Evolutionary conservation across 2,329 filamentous ascomycete species (phyloP).

Genomic region (Xylaria multiplex): DNA sequence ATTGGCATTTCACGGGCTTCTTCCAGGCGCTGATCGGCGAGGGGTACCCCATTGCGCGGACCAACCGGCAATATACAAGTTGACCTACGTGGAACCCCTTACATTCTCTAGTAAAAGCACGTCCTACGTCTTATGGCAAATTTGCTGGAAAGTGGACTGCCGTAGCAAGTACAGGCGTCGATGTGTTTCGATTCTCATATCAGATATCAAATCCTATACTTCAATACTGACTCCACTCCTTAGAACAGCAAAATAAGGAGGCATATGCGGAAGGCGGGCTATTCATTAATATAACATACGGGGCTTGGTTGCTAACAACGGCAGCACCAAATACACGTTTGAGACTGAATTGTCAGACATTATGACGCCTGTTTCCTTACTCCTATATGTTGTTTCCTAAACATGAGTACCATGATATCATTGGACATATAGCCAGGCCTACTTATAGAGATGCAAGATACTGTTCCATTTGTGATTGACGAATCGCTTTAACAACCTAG

Average conservation of each 20-base stretch:
- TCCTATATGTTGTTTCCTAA: neutral
- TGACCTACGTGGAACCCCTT: conserved; percentile 4
- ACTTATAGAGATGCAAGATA: no score
- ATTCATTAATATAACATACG: no score
- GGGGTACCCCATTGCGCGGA: conserved; percentile 1
- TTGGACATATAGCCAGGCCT: neutral
- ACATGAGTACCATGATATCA: neutral
- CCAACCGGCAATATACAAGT: conserved; percentile 5
- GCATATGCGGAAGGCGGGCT: no score
- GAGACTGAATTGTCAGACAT: neutral
- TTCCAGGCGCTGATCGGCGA: neutral
- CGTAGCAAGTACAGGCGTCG: neutral
- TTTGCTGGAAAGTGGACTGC: neutral
- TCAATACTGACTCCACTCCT: neutral
- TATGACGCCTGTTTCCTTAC: neutral
- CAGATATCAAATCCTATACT: neutral
- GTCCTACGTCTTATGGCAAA: neutral
- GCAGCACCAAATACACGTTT: neutral
- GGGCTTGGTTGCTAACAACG: neutral
- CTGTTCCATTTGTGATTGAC: no score
- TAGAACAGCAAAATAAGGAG: neutral
- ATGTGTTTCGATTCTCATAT: neutral
- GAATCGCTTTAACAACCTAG: neutral
- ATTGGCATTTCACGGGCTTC: neutral
- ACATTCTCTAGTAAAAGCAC: neutral